These are phyloP conservation scores for Zygnema circumcarinatum DNA, from an alignment of 139 green algal genomes.

Conservation along the genomic window DNA sequence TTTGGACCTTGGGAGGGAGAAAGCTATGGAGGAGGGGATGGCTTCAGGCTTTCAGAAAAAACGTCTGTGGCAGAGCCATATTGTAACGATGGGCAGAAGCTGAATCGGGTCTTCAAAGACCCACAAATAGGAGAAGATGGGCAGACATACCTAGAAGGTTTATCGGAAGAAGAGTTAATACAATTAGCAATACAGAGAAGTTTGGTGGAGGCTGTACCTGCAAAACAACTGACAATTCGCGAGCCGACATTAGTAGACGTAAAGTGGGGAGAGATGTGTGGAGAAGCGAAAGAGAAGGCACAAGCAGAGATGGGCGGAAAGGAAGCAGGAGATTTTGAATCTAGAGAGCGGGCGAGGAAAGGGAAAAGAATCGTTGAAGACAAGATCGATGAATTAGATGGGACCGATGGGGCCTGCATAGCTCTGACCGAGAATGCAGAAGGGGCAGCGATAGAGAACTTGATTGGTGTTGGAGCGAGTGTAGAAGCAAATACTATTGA, in stretches of 20 bases:
- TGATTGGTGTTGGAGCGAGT: background rate
- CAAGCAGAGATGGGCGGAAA: background rate
- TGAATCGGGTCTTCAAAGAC: too few species aligned
- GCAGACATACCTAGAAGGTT: too few species aligned
- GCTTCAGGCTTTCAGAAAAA: too few species aligned
- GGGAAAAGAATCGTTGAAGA: constrained; percentile 1
- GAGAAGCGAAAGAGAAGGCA: background rate
- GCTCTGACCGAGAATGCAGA: background rate
- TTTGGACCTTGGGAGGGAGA: background rate
- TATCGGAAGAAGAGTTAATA: background rate
- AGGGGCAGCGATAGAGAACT: constrained; percentile 6
- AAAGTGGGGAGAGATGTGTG: too few species aligned
- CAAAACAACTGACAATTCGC: too few species aligned
- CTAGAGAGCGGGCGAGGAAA: background rate
- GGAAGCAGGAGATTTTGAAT: background rate
- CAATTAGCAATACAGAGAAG: background rate
- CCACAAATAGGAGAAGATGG: too few species aligned
- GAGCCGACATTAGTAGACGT: too few species aligned
- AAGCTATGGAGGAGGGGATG: too few species aligned
- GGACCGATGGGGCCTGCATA: constrained; percentile 2
- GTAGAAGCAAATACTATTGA: background rate
- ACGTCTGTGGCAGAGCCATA: too few species aligned
- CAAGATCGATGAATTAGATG: constrained; percentile 13
- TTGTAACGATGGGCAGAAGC: too few species aligned
- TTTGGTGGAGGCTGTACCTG: background rate